These are phyloP conservation scores for Colletotrichum costaricense DNA, from an alignment of 2,329 filamentous ascomycete species.

Conservation along the genomic window DNA sequence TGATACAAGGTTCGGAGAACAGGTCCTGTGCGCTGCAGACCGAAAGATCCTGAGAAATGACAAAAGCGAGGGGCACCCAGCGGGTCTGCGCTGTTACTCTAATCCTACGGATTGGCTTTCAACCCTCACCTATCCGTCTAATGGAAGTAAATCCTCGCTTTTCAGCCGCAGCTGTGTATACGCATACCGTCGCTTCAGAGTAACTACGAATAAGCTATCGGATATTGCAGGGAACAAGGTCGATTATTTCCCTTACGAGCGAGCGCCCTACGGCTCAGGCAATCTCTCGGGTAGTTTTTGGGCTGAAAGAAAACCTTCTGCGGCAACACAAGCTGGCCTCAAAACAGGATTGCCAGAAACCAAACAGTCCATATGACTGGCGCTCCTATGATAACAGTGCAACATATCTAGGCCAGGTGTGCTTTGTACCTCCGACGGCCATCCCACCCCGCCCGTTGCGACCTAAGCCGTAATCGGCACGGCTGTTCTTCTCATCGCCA, in stretches of 20 bases:
- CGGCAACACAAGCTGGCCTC: neutral
- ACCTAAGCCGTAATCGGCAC: constrained; percentile 6
- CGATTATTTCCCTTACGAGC: neutral
- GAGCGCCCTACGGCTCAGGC: neutral
- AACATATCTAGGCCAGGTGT: neutral
- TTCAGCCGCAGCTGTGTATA: neutral
- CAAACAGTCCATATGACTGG: neutral
- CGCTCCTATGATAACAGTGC: constrained; percentile 5
- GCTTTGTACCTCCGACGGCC: neutral
- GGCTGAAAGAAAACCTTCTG: neutral
- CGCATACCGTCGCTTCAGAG: neutral
- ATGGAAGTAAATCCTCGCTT: constrained; percentile 3
- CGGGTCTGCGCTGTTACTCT: constrained; percentile 10
- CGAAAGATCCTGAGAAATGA: constrained; percentile 29
- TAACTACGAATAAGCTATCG: neutral
- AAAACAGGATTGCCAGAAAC: neutral
- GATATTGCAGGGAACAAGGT: neutral
- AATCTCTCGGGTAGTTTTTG: neutral
- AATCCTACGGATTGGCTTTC: constrained; percentile 13
- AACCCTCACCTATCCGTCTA: neutral
- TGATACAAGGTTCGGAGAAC: constrained; percentile 1
- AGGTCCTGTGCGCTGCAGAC: neutral
- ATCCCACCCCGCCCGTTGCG: constrained; percentile 4
- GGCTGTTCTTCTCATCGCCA: neutral
- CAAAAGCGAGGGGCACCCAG: constrained; percentile 5